Conservation (phyloP, 1,139 yeast genomes). For the Nakaseomyces glabratus region DNA sequence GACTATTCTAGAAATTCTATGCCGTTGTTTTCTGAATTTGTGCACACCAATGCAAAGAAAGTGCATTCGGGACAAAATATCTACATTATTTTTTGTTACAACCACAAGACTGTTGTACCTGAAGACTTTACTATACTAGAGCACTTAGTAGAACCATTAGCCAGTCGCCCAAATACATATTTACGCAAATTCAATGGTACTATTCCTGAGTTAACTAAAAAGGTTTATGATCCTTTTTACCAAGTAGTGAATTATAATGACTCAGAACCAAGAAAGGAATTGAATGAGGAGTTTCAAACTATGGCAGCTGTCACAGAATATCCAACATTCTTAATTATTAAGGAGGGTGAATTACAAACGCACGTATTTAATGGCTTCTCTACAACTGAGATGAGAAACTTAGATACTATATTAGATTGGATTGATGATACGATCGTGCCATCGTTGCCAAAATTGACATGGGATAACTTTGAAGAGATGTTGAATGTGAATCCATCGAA, state of each 20-base stretch:
- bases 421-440: slow-evolving; percentile 43
- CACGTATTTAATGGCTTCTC: slow-evolving; percentile 51
- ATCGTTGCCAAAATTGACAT: slow-evolving; percentile 43
- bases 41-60: neutral
- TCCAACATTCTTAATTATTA: slow-evolving; percentile 54
- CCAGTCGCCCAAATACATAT: slow-evolving; percentile 47
- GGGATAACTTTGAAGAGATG: slow-evolving; percentile 32
- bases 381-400: slow-evolving; percentile 52
- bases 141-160: slow-evolving; percentile 48
- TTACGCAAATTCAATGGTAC: slow-evolving; percentile 46
- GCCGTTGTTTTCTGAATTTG: neutral
- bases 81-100: slow-evolving; percentile 48
- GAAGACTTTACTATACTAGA: slow-evolving; percentile 59
- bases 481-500: slow-evolving; percentile 32
- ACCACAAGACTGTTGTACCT: slow-evolving; percentile 40
- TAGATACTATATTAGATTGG: slow-evolving; percentile 41
- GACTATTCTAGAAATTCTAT: neutral
- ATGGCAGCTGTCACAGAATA: slow-evolving; percentile 47
- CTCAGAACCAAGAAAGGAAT: slow-evolving; percentile 29
- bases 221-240: slow-evolving; percentile 39
- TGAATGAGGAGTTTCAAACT: slow-evolving; percentile 39
- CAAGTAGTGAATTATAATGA: slow-evolving; percentile 38
- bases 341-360: slow-evolving; percentile 46
- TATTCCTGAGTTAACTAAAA: slow-evolving; percentile 35
- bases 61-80: slow-evolving; percentile 27